Base-by-base conservation (phyloP, 345 rosid species). In the Viola odorata region DNA sequence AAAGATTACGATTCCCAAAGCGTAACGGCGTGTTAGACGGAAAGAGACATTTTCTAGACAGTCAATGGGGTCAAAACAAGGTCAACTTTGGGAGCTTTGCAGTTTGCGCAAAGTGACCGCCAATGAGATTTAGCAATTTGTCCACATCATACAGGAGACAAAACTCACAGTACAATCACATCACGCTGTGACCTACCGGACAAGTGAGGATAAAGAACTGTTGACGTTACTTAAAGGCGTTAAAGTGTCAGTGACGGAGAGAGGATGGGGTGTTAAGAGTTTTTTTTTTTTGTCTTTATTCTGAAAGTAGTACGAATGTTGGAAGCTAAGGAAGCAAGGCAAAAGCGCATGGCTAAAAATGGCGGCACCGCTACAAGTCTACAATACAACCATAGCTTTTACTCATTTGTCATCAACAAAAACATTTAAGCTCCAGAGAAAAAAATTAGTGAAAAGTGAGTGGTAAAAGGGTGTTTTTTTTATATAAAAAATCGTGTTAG, bases 291-390 rank as follows among this genome's bases (percentile, higher is more conserved):
- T 89, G 94, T 83, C 83, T 68, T 68, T 79, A 85, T 81, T 66
- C 71, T 44, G 53, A 73, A 82, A 71, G 80, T 68, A 67, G 85
- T 69, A 70, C 85, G 82, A 79, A 83, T 89, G 91, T 83, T 80
- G 86, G 89, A 75, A 75, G 86, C 86, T 15, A 69, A 76, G 86
- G 88, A 89, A 89, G 74, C 95, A 81, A 75, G 74, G 68, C 72
- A 47, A 73, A 73, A 68, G 61, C 71, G 50, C 79, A 57, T 73
- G 71, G 81, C 82, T 73, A 60, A 63, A 78, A 84, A 78, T 81
- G 83, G 85, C 85, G 80, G 80, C 92, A 84, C 85, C 84, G 80
- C 77, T 73, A 51, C 66, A n/a, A n/a, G n/a, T n/a, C n/a, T n/a
- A n/a, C n/a, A n/a, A n/a, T n/a, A n/a, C n/a, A 58, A 14, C 69